phyloP scores from a whole-genome alignment of 2,329 filamentous ascomycete species.

The Onygena corvina region DNA sequence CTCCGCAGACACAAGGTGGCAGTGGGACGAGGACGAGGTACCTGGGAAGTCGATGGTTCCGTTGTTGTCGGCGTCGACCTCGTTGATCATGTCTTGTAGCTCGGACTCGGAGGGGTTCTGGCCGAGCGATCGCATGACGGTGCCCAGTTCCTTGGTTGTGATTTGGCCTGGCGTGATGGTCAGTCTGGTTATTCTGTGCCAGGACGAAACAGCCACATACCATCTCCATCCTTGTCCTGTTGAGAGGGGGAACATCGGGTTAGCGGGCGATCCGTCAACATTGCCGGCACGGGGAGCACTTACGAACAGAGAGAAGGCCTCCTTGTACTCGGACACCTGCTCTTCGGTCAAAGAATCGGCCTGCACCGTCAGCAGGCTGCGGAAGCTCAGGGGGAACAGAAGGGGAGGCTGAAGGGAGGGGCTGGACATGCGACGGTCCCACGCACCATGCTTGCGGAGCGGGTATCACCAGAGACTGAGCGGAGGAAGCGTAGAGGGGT shows the following conservation, averaged over 20 bases:
- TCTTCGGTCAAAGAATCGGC: conserved; percentile 98
- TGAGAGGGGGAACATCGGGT: conserved; percentile 16
- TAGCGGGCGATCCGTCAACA: conserved; percentile 5
- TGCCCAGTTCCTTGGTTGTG: conserved; percentile 81
- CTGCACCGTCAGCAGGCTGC: conserved; percentile 37
- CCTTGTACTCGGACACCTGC: conserved; percentile 99
- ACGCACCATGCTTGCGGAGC: neutral
- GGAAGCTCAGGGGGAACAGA: neutral
- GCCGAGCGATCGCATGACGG: conserved; percentile 79
- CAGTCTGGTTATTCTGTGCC: neutral
- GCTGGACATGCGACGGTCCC: neutral
- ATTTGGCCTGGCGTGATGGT: conserved; percentile 58
- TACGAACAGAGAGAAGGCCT: conserved; percentile 99
- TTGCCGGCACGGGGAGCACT: conserved; percentile 37
- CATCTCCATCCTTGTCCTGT: conserved; percentile 87
- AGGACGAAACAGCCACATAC: conserved; percentile 42
- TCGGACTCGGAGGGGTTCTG: conserved; percentile 86
- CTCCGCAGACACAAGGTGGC: neutral
- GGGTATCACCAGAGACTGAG: neutral
- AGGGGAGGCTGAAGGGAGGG: conserved; percentile 4
- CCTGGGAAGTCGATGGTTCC: conserved; percentile 85
- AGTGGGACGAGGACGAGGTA: conserved; percentile 40
- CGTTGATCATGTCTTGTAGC: conserved; percentile 88
- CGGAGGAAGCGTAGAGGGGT: neutral
- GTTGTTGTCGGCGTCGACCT: conserved; percentile 86